A percentile compares a stretch with the other conserved stretches of the same genome.
These are phyloP conservation scores for Cytauxzoon felis DNA, from an alignment of 169 alveolate species.

Conservation along the genomic window DNA sequence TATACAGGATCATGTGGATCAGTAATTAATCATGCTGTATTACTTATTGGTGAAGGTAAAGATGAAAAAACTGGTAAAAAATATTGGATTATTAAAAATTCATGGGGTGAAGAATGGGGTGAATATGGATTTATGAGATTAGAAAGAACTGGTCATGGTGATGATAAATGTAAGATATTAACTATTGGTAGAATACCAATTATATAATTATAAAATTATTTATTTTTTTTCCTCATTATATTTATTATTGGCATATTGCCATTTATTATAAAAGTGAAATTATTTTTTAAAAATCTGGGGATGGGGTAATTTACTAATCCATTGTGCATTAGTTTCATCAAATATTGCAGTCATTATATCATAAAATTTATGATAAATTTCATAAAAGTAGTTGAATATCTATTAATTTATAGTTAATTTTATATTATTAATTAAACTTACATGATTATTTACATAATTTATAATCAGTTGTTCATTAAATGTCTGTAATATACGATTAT, in stretches of 20 bases:
- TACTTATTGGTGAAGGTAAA: conserved; percentile 79
- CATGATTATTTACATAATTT: conserved; percentile 1
- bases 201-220: conserved; percentile 1
- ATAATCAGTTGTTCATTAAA: not conserved
- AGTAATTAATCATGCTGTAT: conserved; percentile 78
- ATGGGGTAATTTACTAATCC: conserved; percentile 22
- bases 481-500: conserved; percentile 2
- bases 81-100: conserved; percentile 79
- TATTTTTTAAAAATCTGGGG: too few species aligned
- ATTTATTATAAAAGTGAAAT: not conserved
- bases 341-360: not conserved
- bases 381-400: conserved; percentile 8
- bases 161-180: conserved; percentile 46
- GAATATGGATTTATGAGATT: conserved; percentile 76
- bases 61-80: conserved; percentile 36
- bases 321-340: conserved; percentile 10
- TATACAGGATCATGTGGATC: conserved; percentile 64
- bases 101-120: conserved; percentile 85
- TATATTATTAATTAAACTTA: conserved; percentile 1
- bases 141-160: conserved; percentile 39
- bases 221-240: conserved; percentile 3
- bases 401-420: not conserved
- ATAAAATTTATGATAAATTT: conserved; percentile 11
- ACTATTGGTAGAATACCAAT: conserved; percentile 40
- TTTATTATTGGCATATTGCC: not conserved